Base-by-base conservation (phyloP, 768 basidiomycete species). In the Termitomyces sp. region DNA sequence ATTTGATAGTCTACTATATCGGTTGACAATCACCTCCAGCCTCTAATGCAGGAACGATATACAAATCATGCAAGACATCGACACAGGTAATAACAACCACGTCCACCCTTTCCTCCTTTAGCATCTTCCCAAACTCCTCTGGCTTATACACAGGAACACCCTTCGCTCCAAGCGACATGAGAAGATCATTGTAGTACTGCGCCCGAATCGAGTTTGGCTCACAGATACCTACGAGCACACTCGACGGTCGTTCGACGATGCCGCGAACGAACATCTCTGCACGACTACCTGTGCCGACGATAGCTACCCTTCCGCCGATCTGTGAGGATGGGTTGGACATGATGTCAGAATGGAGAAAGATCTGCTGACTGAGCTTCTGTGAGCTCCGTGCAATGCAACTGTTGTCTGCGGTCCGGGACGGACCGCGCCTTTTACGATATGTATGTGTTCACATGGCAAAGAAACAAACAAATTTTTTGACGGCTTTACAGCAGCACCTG, bases 1-100 rank as follows among this genome's bases (percentile, higher is more conserved):
- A 5, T 6, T 13, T 20, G 18, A 13, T 6, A 36, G 22, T 28
- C 2, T 1, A 50, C 13, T 24, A 36, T 24, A 26, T 10, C 13
- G 46, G 37, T 15, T 22, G 3, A 64, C 73, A 48, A 29, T 62
- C 52, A 73, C 76, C 73, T 66, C 75, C 74, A 20, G 73, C 74
- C 62, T 76, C 69, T 33, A 76, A 60, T 7, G 74, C 75, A 9
- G 74, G 75, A 18, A 77, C 72, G 60, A 81, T 80, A 65, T 77
- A 82, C 52, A 69, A 51, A 62, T 80, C 74, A 60, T 82, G 80
- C 46, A 76, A 67, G 15, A 76, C 73, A 60, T 82, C 80, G 33
- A 81, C 69, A 50, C 78, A 80, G 6, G 79, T 81, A 3, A 82
- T 71, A 1, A 82, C 78, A 6, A 80, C 66, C n/a, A 72, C 73